A percentile compares a stretch with the other conserved stretches of the same genome.
phyloP scores from a whole-genome alignment of 805 yeast species.

The Yarrowia sp. region DNA sequence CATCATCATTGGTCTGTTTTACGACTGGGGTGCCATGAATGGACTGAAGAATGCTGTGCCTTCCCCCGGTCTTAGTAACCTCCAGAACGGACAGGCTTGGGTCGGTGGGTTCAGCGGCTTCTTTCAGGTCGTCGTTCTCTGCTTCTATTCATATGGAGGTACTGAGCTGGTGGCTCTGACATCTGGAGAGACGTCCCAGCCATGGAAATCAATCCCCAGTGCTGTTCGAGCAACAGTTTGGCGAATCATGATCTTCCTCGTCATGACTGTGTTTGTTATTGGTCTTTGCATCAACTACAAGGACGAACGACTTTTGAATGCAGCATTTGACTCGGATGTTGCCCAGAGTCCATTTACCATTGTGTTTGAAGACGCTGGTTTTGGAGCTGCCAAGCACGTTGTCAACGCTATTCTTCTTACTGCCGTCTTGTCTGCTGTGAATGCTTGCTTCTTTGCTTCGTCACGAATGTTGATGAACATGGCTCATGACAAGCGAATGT shows the following conservation, averaged over 20 bases:
- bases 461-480: conserved; percentile 49
- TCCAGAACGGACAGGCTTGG: conserved; percentile 28
- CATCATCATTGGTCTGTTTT: conserved; percentile 50
- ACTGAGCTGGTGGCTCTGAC: conserved; percentile 55
- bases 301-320: conserved; percentile 43
- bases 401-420: conserved; percentile 56
- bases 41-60: neutral
- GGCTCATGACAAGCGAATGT: conserved; percentile 57
- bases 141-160: conserved; percentile 54
- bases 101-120: conserved; percentile 29
- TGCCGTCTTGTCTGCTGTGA: conserved; percentile 61
- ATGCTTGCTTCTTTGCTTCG: conserved; percentile 60
- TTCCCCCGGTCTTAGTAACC: conserved; percentile 45
- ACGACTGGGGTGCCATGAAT: conserved; percentile 51
- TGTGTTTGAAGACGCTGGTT: conserved; percentile 50
- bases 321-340: conserved; percentile 40
- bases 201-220: conserved; percentile 52
- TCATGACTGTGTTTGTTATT: conserved; percentile 50
- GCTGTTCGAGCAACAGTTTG: conserved; percentile 53
- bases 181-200: conserved; percentile 57
- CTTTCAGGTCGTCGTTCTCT: conserved; percentile 48
- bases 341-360: conserved; percentile 47
- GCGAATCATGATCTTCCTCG: conserved; percentile 49
- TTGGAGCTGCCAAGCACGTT: conserved; percentile 46
- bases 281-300: conserved; percentile 56